Evolutionary conservation across 1,284 basidiomycete genomes (phyloP).

Genomic region (Pholiota adiposa): DNA sequence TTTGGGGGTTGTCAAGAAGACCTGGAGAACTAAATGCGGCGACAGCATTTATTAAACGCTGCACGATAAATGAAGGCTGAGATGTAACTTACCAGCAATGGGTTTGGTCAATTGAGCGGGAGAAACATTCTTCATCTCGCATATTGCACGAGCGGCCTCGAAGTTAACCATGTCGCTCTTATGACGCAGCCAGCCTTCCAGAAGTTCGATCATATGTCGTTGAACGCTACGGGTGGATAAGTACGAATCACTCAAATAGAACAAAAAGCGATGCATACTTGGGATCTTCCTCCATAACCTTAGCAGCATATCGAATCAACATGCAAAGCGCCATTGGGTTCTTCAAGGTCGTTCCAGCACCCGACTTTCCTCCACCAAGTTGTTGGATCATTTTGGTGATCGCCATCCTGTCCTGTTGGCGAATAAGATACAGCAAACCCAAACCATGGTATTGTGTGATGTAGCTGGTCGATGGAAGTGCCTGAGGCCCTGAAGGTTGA

Average conservation of each 20-base stretch:
- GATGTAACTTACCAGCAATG: constrained; percentile 71
- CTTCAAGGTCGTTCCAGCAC: constrained; percentile 82
- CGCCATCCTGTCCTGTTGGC: constrained; percentile 98
- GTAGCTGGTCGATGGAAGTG: constrained; percentile 86
- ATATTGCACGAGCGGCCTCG: constrained; percentile 96
- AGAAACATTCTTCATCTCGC: constrained; percentile 90
- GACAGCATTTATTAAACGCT: constrained; percentile 1
- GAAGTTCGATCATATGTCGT: constrained; percentile 90
- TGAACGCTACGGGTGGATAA: constrained; percentile 63
- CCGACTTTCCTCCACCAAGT: constrained; percentile 87
- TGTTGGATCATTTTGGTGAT: constrained; percentile 99
- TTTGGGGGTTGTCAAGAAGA: constrained; percentile 94
- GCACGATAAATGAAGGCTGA: not conserved
- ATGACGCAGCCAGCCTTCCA: constrained; percentile 96
- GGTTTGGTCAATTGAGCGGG: constrained; percentile 83
- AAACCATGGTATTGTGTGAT: constrained; percentile 98
- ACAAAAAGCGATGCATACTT: constrained; percentile 63
- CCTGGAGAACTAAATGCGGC: constrained; percentile 72
- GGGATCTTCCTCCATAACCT: constrained; percentile 97
- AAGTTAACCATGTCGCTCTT: constrained; percentile 99
- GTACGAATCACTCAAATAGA: not conserved
- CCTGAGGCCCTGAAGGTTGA: constrained; percentile 69
- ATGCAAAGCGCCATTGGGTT: constrained; percentile 99
- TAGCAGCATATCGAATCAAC: constrained; percentile 97
- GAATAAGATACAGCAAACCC: constrained; percentile 92